Conservation (phyloP, 352 stramenopile genomes). For the Phytophthora agathidicida region DNA sequence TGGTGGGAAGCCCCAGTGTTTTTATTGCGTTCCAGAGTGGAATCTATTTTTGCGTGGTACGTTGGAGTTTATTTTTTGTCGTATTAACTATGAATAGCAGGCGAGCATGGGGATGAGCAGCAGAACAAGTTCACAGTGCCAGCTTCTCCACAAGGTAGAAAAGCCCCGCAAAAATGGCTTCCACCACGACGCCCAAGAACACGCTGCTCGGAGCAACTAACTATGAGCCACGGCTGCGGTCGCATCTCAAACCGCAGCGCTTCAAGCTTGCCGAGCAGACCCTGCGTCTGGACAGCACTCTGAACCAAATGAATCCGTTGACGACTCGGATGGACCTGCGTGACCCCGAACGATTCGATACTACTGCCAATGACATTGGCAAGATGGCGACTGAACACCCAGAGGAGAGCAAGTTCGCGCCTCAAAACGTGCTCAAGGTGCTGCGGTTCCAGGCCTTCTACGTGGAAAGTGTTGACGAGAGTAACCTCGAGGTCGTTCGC, state of each 20-base stretch:
- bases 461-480: constrained; percentile 84
- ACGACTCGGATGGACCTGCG: constrained; percentile 63
- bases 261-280: constrained; percentile 74
- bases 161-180: constrained; percentile 42
- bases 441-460: constrained; percentile 90
- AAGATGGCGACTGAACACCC: constrained; percentile 35
- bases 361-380: constrained; percentile 65
- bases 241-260: constrained; percentile 77
- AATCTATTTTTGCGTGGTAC: constrained; percentile 12
- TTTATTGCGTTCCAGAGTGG: not conserved
- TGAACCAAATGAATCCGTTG: constrained; percentile 66
- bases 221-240: constrained; percentile 71
- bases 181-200: constrained; percentile 64
- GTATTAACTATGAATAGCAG: constrained; percentile 32
- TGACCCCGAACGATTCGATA: constrained; percentile 63
- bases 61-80: not conserved
- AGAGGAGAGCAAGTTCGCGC: constrained; percentile 80
- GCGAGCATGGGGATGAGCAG: not conserved
- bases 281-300: constrained; percentile 67
- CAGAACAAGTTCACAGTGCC: constrained; percentile 16
- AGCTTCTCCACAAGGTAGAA: constrained; percentile 17
- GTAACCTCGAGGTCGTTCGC: constrained; percentile 74
- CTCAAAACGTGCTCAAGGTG: constrained; percentile 79
- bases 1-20: not conserved
- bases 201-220: constrained; percentile 73